Conservation (phyloP, 768 basidiomycete species). For the Paxillus rubicundulus region DNA sequence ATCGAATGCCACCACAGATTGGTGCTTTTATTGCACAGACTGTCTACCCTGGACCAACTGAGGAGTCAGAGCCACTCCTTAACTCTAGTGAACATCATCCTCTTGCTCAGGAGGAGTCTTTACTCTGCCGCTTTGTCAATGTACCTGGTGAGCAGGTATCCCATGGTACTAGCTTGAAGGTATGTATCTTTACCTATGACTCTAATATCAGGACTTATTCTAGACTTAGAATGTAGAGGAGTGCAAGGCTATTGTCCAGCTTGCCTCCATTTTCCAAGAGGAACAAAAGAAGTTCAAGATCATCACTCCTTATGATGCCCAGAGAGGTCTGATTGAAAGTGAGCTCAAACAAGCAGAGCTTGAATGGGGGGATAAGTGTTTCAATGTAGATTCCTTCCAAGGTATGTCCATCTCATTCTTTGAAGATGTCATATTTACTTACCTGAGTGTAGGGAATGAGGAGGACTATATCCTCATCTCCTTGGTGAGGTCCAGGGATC, state of each 20-base stretch:
- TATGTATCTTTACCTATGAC: conserved; percentile 15
- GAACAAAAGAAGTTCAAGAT: conserved; percentile 53
- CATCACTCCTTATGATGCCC: conserved; percentile 81
- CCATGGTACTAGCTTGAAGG: conserved; percentile 40
- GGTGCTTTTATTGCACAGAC: conserved; percentile 66
- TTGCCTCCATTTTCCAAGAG: conserved; percentile 57
- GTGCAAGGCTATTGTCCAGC: conserved; percentile 49
- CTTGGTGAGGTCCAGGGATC: conserved; percentile 55
- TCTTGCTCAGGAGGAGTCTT: conserved; percentile 35
- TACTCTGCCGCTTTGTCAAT: conserved; percentile 70
- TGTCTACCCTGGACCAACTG: conserved; percentile 49
- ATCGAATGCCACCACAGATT: conserved; percentile 83
- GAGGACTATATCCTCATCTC: conserved; percentile 76
- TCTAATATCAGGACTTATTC: not conserved
- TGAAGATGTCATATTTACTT: not conserved
- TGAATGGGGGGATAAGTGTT: conserved; percentile 64
- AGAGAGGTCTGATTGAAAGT: conserved; percentile 58
- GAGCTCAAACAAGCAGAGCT: conserved; percentile 49
- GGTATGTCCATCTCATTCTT: conserved; percentile 40
- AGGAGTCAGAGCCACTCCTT: conserved; percentile 36
- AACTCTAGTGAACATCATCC: conserved; percentile 51
- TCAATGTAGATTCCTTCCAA: conserved; percentile 81
- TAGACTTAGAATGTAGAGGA: conserved; percentile 58
- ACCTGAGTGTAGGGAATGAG: conserved; percentile 64
- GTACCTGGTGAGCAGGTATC: conserved; percentile 38